phyloP scores from a whole-genome alignment of 352 stramenopile genomes.

The Pythium volutum region DNA sequence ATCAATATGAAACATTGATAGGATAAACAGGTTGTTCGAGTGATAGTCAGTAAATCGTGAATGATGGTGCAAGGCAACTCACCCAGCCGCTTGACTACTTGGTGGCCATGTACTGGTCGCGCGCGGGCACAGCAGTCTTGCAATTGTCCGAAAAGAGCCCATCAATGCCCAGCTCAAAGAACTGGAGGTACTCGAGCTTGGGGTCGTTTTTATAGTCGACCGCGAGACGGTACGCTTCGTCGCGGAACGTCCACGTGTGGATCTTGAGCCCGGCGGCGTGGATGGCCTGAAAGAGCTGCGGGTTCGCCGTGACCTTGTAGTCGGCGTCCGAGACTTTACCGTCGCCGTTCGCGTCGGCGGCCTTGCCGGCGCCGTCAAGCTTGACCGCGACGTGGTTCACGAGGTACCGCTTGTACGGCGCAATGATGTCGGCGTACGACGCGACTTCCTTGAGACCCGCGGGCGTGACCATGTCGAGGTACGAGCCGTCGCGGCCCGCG shows the following conservation, averaged over 20 bases:
- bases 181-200: slow-evolving; percentile 56
- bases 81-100: neutral
- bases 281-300: slow-evolving; percentile 46
- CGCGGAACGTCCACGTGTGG: slow-evolving; percentile 63
- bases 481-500: slow-evolving; percentile 49
- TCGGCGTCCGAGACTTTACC: slow-evolving; percentile 54
- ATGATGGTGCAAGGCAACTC: slow-evolving; percentile 7
- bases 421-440: slow-evolving; percentile 69
- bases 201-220: slow-evolving; percentile 65
- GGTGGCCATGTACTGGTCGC: slow-evolving; percentile 18
- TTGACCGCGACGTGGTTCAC: slow-evolving; percentile 47
- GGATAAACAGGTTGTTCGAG: neutral
- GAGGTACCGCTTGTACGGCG: slow-evolving; percentile 83
- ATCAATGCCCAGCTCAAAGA: slow-evolving; percentile 61
- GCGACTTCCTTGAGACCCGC: slow-evolving; percentile 55
- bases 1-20: neutral
- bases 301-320: slow-evolving; percentile 44
- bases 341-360: slow-evolving; percentile 65
- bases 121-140: slow-evolving; percentile 26
- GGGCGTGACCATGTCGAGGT: slow-evolving; percentile 50
- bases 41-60: slow-evolving; percentile 8
- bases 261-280: slow-evolving; percentile 57
- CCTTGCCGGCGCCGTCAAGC: slow-evolving; percentile 37
- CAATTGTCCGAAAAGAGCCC: slow-evolving; percentile 49
- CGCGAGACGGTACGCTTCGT: slow-evolving; percentile 60